Base-by-base conservation (phyloP, 208 protist genomes). In the Leishmania gerbilli region DNA sequence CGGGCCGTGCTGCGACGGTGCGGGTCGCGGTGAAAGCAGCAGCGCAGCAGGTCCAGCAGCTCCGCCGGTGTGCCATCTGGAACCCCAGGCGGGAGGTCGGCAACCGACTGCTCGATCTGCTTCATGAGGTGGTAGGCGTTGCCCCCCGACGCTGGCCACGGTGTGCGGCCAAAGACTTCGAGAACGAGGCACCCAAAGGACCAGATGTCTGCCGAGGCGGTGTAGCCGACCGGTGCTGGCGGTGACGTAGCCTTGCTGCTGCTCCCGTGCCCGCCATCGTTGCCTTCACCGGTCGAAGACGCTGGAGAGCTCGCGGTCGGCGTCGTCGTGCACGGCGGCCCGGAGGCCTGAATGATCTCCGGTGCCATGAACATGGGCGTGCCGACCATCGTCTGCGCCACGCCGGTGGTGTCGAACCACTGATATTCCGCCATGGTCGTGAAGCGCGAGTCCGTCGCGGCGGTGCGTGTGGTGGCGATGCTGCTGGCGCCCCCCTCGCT, bases 321-420 rank as follows among this genome's bases (percentile, higher is more conserved):
- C n/a, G 79, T 76, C 42, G 71, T 62, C 24, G 34, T 21, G 27
- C 71, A 40, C 53, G 71, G 82, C 4, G 82, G 58, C n/a, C 77
- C 74, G 1, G 81, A 67, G 15, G 80, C 77, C 40, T 74, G 77
- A 9, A 97, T 90, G 78, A 97, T 92, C 83, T 97, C 94, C 53
- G 94, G 94, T 3, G 94, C 94, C 94, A 97, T 97, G 82, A 96
- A 97, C 80, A 95, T 83, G 68, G 92, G 92, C 40, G 92, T 94
- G 51, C 93, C 94, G 1, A 95, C 91, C 89, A 97, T 92, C 62
- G 93, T 95, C 71, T 95, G 90, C 40, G 87, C 91, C 72, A 93
- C 68, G 13, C 79, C 86, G 37, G 71, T 80, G 31, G 77, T 84
- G 31, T 86, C 86, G 5, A 84, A 76, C 77, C 74, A 89, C 71